A percentile compares a stretch with the other conserved stretches of the same genome.
These are phyloP conservation scores for Amanita polypyramis DNA, from an alignment of 768 basidiomycete genomes.

Conservation along the genomic window DNA sequence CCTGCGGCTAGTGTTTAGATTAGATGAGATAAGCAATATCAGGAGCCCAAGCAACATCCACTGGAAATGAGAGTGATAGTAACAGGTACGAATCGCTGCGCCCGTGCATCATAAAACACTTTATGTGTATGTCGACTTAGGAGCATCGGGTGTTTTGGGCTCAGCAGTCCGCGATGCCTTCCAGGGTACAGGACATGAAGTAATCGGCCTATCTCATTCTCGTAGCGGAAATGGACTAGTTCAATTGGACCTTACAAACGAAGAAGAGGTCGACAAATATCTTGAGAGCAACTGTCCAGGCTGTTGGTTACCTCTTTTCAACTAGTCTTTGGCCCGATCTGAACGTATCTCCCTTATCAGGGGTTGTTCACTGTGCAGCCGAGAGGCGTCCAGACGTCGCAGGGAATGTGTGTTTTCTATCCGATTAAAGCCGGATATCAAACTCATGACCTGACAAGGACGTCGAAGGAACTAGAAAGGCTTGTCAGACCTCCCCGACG, in stretches of 20 bases:
- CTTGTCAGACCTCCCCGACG: neutral
- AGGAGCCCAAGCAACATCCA: neutral
- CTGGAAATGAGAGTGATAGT: constrained; percentile 39
- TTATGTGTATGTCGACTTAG: constrained; percentile 26
- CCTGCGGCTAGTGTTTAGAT: no score
- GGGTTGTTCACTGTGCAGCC: constrained; percentile 93
- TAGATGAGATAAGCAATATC: no score
- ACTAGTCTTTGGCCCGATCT: neutral
- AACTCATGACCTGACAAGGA: neutral
- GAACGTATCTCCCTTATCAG: constrained; percentile 22
- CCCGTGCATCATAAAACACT: neutral
- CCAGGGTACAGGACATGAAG: constrained; percentile 28
- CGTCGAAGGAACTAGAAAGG: constrained; percentile 6
- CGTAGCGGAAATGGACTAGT: constrained; percentile 41
- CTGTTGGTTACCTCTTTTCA: constrained; percentile 37
- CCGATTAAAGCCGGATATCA: neutral
- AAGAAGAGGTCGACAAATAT: constrained; percentile 38
- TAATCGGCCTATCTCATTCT: constrained; percentile 66
- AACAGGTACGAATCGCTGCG: constrained; percentile 33
- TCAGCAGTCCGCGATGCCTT: constrained; percentile 67
- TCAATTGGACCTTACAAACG: constrained; percentile 62
- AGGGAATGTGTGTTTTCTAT: constrained; percentile 51
- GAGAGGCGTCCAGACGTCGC: constrained; percentile 90
- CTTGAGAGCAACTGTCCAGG: constrained; percentile 53
- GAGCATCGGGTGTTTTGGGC: constrained; percentile 89